Conservation (phyloP, 306 rosid genomes). For the Casuarina equisetifolia region DNA sequence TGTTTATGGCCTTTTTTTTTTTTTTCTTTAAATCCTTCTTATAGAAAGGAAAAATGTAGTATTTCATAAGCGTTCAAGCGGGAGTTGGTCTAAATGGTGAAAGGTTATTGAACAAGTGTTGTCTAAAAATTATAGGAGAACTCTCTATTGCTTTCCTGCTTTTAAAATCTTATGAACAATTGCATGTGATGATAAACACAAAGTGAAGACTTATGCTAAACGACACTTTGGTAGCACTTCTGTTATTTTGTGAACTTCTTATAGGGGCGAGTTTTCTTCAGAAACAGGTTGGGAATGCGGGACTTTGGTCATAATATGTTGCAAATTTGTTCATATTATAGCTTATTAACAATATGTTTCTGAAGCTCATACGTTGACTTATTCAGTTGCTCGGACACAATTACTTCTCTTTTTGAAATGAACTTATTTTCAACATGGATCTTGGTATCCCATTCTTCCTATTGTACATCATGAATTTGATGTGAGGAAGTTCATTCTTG, state of each 20-base stretch:
- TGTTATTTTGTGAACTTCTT: too few species aligned
- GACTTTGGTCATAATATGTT: not conserved
- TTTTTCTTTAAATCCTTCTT: not conserved
- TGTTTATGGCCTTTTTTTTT: not conserved
- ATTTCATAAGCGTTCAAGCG: not conserved
- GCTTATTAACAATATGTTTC: not conserved
- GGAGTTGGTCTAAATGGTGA: not conserved
- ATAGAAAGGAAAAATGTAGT: not conserved
- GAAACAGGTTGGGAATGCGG: conserved; percentile 4
- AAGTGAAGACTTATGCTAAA: not conserved
- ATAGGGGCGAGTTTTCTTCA: not conserved
- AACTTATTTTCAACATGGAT: not conserved
- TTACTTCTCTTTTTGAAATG: not conserved
- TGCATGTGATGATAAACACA: not conserved
- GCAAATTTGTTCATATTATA: not conserved
- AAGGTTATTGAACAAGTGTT: not conserved
- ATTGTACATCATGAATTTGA: not conserved
- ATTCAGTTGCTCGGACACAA: not conserved
- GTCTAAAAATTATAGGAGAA: not conserved
- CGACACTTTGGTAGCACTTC: not conserved
- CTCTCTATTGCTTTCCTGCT: not conserved
- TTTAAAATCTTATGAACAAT: not conserved
- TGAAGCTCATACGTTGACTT: not conserved
- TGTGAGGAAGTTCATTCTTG: not conserved
- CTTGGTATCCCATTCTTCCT: not conserved